phyloP scores from a whole-genome alignment of 2,329 filamentous ascomycete species.

The Neophaeococcomyces mojaviensis region DNA sequence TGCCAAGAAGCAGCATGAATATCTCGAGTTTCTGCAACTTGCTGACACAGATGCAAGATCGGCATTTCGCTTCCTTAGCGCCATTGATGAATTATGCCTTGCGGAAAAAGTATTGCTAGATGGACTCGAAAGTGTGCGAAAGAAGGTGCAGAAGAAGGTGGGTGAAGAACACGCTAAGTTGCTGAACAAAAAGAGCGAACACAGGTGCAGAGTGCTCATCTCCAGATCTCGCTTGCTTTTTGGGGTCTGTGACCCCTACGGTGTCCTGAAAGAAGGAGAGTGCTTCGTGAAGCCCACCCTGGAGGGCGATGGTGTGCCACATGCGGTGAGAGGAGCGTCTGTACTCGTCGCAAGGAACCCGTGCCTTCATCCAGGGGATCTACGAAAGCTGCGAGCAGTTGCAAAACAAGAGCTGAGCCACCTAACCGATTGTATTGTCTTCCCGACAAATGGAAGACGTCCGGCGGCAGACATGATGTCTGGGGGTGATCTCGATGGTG shows the following conservation, averaged over 20 bases:
- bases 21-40: conserved; percentile 29
- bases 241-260: conserved; percentile 33
- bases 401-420: conserved; percentile 31
- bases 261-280: conserved; percentile 31
- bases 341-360: conserved; percentile 35
- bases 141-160: conserved; percentile 23
- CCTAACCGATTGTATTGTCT: conserved; percentile 37
- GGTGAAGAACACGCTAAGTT: conserved; percentile 27
- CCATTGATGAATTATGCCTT: conserved; percentile 27
- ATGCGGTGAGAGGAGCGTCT: conserved; percentile 25
- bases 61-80: conserved; percentile 33
- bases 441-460: conserved; percentile 30
- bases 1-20: conserved; percentile 30
- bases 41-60: conserved; percentile 24
- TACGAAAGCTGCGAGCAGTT: conserved; percentile 36
- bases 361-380: conserved; percentile 37
- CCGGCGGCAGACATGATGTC: conserved; percentile 38
- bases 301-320: conserved; percentile 29
- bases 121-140: conserved; percentile 28
- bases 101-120: conserved; percentile 34
- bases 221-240: conserved; percentile 34
- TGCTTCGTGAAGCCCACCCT: conserved; percentile 33
- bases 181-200: conserved; percentile 30
- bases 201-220: conserved; percentile 32
- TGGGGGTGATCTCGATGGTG: conserved; percentile 37